Evolutionary conservation across 805 yeast genomes (phyloP).

Genomic region (Saccharomyces paradoxus): DNA sequence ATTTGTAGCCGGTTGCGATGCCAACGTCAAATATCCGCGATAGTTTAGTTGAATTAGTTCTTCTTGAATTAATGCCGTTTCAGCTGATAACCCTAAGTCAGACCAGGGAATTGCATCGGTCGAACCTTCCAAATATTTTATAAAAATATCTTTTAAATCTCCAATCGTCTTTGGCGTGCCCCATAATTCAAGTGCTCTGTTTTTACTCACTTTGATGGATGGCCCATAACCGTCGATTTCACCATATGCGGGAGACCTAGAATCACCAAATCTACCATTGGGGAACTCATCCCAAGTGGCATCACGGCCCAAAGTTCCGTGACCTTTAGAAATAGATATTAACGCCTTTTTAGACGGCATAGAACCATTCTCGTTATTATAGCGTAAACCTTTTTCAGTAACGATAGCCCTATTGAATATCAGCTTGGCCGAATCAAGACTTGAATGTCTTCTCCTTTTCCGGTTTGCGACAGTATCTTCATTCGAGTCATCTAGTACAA

Average conservation of each 20-base stretch:
- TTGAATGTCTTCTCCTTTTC: constrained; percentile 29
- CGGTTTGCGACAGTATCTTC: constrained; percentile 7
- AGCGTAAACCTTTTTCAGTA: constrained; percentile 20
- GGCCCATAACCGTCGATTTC: constrained; percentile 98
- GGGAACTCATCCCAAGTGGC: constrained; percentile 98
- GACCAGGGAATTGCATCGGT: constrained; percentile 86
- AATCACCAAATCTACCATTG: constrained; percentile 91
- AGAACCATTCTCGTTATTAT: constrained; percentile 15
- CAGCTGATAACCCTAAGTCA: constrained; percentile 76
- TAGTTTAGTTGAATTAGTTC: constrained; percentile 73
- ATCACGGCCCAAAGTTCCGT: constrained; percentile 76
- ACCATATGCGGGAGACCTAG: constrained; percentile 94
- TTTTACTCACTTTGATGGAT: constrained; percentile 62
- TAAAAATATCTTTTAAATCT: constrained; percentile 62
- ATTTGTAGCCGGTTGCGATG: constrained; percentile 93
- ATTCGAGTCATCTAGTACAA: constrained; percentile 22
- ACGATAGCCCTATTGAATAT: constrained; percentile 36
- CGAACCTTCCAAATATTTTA: constrained; percentile 64
- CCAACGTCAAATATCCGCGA: constrained; percentile 72
- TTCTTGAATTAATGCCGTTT: constrained; percentile 88
- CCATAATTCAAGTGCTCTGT: constrained; percentile 68
- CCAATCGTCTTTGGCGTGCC: constrained; percentile 55
- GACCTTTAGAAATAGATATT: constrained; percentile 73
- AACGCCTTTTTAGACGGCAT: constrained; percentile 46
- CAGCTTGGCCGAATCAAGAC: constrained; percentile 22